Conservation (phyloP, 2,329 filamentous ascomycete species). For the Colletotrichum sp. region DNA sequence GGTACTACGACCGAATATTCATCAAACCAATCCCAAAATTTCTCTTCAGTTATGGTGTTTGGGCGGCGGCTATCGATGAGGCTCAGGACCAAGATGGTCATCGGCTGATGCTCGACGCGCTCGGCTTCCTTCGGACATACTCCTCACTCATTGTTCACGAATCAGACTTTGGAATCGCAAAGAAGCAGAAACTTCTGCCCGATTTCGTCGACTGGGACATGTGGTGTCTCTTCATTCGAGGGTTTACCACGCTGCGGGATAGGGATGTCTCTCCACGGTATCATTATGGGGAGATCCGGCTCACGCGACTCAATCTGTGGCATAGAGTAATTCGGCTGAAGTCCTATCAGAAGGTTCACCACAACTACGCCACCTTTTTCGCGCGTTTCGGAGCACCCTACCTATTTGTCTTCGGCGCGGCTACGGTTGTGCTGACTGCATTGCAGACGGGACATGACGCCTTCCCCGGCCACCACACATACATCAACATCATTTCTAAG, state of each 20-base stretch:
- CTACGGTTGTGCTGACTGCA: conserved; percentile 25
- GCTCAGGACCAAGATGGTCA: not conserved
- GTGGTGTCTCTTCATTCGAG: conserved; percentile 20
- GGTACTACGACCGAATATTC: conserved; percentile 31
- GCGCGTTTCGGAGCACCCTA: conserved; percentile 25
- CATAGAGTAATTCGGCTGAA: conserved; percentile 22
- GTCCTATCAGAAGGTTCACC: conserved; percentile 23
- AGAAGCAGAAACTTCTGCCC: conserved; percentile 10
- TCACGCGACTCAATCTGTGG: conserved; percentile 25
- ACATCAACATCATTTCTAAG: not conserved
- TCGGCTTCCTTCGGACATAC: conserved; percentile 39
- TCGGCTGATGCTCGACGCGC: conserved; percentile 16
- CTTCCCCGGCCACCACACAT: not conserved
- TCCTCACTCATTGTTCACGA: conserved; percentile 32
- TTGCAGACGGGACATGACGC: not conserved
- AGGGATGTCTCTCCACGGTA: conserved; percentile 22
- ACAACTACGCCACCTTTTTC: conserved; percentile 27
- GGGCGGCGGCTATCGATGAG: conserved; percentile 7
- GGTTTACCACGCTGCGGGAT: conserved; percentile 13
- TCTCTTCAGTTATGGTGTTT: conserved; percentile 29
- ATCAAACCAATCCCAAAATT: conserved; percentile 36
- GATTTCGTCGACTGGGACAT: conserved; percentile 19
- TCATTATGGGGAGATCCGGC: conserved; percentile 3
- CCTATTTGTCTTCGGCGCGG: conserved; percentile 26
- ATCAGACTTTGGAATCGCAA: conserved; percentile 39